Evolutionary conservation across 306 rosid genomes (phyloP).

Genomic region (Potentilla sterilis): DNA sequence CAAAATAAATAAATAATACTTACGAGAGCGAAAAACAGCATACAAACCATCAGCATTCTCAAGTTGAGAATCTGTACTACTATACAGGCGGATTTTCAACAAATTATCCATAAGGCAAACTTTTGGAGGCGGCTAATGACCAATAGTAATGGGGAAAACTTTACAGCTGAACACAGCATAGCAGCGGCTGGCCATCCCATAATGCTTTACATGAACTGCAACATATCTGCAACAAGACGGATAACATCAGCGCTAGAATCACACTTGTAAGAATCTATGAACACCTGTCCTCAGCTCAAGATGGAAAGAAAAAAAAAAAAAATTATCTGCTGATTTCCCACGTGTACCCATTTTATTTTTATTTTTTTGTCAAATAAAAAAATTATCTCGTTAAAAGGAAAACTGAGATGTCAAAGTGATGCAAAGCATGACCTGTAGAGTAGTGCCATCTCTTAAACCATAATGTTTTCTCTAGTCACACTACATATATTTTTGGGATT

Average conservation of each 20-base stretch:
- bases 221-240: neutral
- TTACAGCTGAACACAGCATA: constrained; percentile 2
- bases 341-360: neutral
- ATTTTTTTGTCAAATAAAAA: no score
- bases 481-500: neutral
- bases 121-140: neutral
- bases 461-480: neutral
- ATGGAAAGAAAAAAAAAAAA: neutral
- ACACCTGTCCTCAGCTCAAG: neutral
- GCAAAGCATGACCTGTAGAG: neutral
- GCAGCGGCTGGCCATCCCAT: neutral
- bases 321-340: no score
- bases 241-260: constrained; percentile 1
- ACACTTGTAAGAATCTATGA: neutral
- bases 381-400: no score
- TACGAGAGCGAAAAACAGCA: neutral
- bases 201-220: neutral
- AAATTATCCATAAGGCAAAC: neutral
- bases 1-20: neutral
- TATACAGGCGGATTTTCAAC: neutral
- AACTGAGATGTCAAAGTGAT: neutral
- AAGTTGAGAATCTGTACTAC: neutral
- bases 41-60: neutral
- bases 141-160: neutral
- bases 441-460: neutral